Evolutionary conservation across 208 protist genomes (phyloP), one percentile per base, ranked within the genome.

Genomic region (Acanthamoeba polyphaga): DNA sequence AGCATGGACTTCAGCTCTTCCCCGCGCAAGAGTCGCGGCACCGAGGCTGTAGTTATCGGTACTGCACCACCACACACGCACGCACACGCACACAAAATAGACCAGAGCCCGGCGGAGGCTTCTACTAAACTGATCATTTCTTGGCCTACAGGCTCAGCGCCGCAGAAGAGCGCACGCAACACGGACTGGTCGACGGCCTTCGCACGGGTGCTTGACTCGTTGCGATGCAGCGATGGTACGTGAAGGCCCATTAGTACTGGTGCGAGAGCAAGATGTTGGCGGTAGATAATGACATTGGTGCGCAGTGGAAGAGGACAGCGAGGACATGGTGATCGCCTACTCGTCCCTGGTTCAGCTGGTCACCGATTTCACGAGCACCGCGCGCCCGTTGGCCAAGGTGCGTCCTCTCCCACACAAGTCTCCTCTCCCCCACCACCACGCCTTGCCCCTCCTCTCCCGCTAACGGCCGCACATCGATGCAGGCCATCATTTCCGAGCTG

Each of bases 401-500:
- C 1, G 38, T 3, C 3, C 38, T 1, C 51, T 55, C 8, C 12
- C 51, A 17, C 51, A 17, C 51, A 55, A 10, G 2, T 27, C 27
- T 70, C 27, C 19, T 70, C 22, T 70, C 27, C 19, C 13, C 10
- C 27, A 76, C 68, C 38, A 7, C 2, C 51, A 55, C 51, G 12
- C 51, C 51, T 5, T 5, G 0, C 51, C 3, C 51, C 12, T 10
- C 51, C 9, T 55, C 51, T 55, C 51, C 38, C 38, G 1, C 38
- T 38, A 38, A 38, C 38, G 38, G 3, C 55, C 19, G 55, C 3
- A 19, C 55, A 19, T 60, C 15, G 10, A 66, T 17, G 24, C 68
- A 76, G 76, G 43, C 76, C 46, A 58, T 85, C 43, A 85, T 85
- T 13, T 27, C 76, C 1, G 76, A 85, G 49, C 34, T 85, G 46